Evolutionary conservation across 768 basidiomycete species (phyloP).

Genomic region (Russula earlei): DNA sequence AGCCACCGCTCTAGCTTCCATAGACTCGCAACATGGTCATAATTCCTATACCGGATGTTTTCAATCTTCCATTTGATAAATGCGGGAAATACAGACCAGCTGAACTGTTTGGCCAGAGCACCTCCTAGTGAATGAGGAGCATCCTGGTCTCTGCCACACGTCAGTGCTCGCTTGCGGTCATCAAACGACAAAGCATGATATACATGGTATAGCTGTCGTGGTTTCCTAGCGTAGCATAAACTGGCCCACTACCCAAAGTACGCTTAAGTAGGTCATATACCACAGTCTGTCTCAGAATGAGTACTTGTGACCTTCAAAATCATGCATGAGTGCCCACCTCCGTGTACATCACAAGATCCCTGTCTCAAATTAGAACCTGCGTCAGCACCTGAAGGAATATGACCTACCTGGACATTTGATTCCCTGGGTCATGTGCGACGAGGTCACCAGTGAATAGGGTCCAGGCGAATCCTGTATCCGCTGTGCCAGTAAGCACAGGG

Average conservation of each 20-base stretch:
- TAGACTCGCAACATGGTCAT: constrained; percentile 60
- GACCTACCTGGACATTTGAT: constrained; percentile 51
- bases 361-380: constrained; percentile 21
- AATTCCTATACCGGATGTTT: constrained; percentile 42
- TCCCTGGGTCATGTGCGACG: constrained; percentile 60
- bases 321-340: constrained; percentile 37
- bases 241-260: constrained; percentile 54
- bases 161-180: background rate
- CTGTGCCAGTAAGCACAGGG: constrained; percentile 53
- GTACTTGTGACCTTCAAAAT: background rate
- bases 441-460: constrained; percentile 67
- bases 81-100: constrained; percentile 37
- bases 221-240: constrained; percentile 69
- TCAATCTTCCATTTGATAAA: background rate
- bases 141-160: constrained; percentile 42
- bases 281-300: constrained; percentile 35
- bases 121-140: constrained; percentile 51
- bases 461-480: constrained; percentile 52
- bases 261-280: constrained; percentile 59
- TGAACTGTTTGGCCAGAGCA: constrained; percentile 47
- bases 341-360: constrained; percentile 50
- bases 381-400: background rate
- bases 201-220: constrained; percentile 68
- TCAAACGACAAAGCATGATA: constrained; percentile 14
- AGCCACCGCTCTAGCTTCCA: constrained; percentile 71